phyloP scores from a whole-genome alignment of 2,329 filamentous ascomycete genomes.

The Penicillium sp. region DNA sequence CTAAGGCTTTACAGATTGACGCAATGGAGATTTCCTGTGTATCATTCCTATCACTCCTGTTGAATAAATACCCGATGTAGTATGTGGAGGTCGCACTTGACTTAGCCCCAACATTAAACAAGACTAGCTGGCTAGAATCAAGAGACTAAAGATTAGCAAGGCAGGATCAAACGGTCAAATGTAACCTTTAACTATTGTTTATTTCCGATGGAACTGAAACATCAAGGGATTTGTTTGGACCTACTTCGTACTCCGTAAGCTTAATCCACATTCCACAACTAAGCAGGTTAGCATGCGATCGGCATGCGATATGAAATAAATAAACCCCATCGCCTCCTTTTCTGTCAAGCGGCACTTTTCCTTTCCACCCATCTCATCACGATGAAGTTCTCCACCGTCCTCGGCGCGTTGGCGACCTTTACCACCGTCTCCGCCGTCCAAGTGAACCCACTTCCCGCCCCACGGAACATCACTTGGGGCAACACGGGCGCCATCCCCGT shows the following conservation, averaged over 20 bases:
- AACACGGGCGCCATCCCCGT: constrained; percentile 48
- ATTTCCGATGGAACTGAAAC: constrained; percentile 5
- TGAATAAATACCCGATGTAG: constrained; percentile 8
- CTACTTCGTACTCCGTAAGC: background rate
- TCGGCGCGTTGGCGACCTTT: constrained; percentile 31
- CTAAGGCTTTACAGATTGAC: background rate
- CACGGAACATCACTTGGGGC: constrained; percentile 52
- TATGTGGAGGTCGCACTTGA: constrained; percentile 15
- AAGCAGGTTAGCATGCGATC: constrained; percentile 16
- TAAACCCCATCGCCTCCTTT: constrained; percentile 5
- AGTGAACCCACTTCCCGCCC: constrained; percentile 54
- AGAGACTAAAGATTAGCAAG: constrained; percentile 1
- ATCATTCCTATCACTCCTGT: too few species aligned
- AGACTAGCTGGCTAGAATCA: background rate
- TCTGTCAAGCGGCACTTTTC: background rate
- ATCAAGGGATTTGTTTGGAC: constrained; percentile 9
- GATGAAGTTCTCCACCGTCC: constrained; percentile 29
- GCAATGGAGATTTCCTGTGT: background rate
- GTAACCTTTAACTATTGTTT: constrained; percentile 4
- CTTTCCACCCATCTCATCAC: constrained; percentile 7
- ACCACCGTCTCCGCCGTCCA: constrained; percentile 43
- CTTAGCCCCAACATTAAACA: background rate
- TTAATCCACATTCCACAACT: background rate
- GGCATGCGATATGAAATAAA: constrained; percentile 17
- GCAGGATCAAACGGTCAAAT: constrained; percentile 1